A percentile compares a stretch with the other conserved stretches of the same genome.
phyloP scores from a whole-genome alignment of 108 stramenopile species.

The Schizochytrium sp. region DNA sequence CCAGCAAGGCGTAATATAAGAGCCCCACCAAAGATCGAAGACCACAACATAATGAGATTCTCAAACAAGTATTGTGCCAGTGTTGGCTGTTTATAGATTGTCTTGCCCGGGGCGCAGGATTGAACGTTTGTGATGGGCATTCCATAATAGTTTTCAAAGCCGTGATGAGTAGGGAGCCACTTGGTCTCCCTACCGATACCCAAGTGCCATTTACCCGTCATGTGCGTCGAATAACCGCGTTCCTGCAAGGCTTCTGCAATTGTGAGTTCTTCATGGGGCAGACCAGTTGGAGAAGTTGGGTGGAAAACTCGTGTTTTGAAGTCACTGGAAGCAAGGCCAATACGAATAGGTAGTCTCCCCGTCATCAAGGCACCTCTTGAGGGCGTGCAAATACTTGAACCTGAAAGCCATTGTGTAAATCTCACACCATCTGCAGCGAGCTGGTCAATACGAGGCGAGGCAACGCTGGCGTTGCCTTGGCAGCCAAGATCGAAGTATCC shows the following conservation, averaged over 20 bases:
- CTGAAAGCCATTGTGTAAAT: conserved; percentile 29
- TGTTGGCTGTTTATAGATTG: neutral
- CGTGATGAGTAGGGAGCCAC: conserved; percentile 11
- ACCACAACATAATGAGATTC: neutral
- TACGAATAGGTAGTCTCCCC: conserved; percentile 30
- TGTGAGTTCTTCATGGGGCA: conserved; percentile 41
- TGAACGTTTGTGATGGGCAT: conserved; percentile 36
- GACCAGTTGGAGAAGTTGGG: conserved; percentile 23
- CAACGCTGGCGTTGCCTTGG: conserved; percentile 13
- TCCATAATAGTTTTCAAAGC: neutral
- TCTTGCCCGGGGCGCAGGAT: neutral
- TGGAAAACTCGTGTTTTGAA: conserved; percentile 6
- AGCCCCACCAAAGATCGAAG: neutral
- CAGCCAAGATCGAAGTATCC: conserved; percentile 37
- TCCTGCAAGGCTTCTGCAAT: conserved; percentile 7
- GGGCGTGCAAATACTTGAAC: conserved; percentile 36
- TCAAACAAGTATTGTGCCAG: conserved; percentile 15
- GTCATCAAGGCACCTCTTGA: conserved; percentile 29
- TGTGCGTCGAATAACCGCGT: conserved; percentile 22
- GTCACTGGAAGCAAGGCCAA: conserved; percentile 7
- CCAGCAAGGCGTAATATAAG: neutral
- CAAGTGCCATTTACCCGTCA: conserved; percentile 56
- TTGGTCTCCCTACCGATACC: conserved; percentile 35
- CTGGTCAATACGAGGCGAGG: conserved; percentile 43
- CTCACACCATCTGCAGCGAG: conserved; percentile 16